A percentile compares a stretch with the other conserved stretches of the same genome.
These are phyloP conservation scores for Beauveria australis DNA, from an alignment of 2,329 filamentous ascomycete genomes.

Conservation along the genomic window DNA sequence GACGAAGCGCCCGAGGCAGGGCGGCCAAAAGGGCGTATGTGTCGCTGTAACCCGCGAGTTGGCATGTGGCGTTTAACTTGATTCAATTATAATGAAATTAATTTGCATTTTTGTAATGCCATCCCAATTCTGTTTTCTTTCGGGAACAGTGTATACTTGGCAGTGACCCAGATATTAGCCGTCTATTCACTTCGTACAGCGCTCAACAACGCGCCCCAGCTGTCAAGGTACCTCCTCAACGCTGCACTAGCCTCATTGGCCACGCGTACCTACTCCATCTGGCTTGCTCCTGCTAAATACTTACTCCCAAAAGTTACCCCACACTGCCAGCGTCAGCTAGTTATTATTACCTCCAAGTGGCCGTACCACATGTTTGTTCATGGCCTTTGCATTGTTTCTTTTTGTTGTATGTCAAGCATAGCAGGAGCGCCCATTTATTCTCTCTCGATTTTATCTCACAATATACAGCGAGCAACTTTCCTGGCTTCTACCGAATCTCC, in stretches of 20 bases:
- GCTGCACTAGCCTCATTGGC: neutral
- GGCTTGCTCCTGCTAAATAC: neutral
- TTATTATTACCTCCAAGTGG: slow-evolving; percentile 3
- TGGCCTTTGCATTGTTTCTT: neutral
- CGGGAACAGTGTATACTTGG: too few relatives aligned
- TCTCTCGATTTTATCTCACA: neutral
- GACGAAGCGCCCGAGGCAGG: neutral
- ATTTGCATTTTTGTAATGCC: too few relatives aligned
- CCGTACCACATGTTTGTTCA: slow-evolving; percentile 7
- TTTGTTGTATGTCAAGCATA: neutral
- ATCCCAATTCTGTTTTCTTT: too few relatives aligned
- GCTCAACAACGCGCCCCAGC: neutral
- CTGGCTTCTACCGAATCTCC: neutral
- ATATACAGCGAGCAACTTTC: neutral
- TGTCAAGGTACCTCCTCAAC: neutral
- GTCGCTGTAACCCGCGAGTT: neutral
- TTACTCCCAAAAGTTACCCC: neutral
- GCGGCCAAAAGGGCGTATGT: neutral
- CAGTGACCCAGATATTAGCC: neutral
- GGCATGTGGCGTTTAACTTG: too few relatives aligned
- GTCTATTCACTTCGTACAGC: neutral
- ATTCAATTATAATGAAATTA: too few relatives aligned
- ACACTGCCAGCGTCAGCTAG: slow-evolving; percentile 4
- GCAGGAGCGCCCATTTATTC: neutral
- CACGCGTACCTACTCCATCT: slow-evolving; percentile 2